Percentiles rank a stretch among this genome's conserved stretches.
These are phyloP conservation scores for Huntiella bhutanensis DNA, from an alignment of 2,329 filamentous ascomycete species.

Conservation along the genomic window DNA sequence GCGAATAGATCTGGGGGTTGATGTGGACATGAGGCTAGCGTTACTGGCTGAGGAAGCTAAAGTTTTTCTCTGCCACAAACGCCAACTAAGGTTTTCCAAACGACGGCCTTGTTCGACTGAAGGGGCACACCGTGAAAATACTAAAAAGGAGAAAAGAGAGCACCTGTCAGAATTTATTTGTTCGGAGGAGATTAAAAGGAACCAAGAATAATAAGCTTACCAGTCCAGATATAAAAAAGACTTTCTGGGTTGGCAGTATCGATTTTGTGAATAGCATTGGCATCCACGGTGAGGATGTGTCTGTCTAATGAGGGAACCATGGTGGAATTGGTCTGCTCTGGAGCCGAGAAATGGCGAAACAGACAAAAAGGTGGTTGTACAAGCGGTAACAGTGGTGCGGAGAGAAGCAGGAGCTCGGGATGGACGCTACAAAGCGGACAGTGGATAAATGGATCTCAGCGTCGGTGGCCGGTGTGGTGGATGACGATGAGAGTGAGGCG, in stretches of 20 bases:
- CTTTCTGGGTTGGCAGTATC: slow-evolving; percentile 86
- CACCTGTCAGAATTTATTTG: neutral
- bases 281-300: slow-evolving; percentile 79
- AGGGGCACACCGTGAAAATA: slow-evolving; percentile 86
- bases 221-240: slow-evolving; percentile 92
- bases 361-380: slow-evolving; percentile 1
- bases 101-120: slow-evolving; percentile 83
- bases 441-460: slow-evolving; percentile 1
- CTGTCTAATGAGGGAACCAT: slow-evolving; percentile 77
- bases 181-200: neutral
- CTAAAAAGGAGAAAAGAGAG: slow-evolving; percentile 23
- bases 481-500: slow-evolving; percentile 10
- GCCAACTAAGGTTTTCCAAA: slow-evolving; percentile 89
- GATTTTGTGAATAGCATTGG: slow-evolving; percentile 81
- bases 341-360: slow-evolving; percentile 17
- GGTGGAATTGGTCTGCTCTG: slow-evolving; percentile 20
- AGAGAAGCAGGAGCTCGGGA: neutral
- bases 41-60: slow-evolving; percentile 50
- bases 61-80: slow-evolving; percentile 84
- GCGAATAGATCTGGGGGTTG: slow-evolving; percentile 29
- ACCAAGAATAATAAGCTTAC: slow-evolving; percentile 35
- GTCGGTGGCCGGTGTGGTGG: neutral
- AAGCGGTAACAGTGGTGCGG: neutral
- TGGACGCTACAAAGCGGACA: neutral
- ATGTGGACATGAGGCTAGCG: slow-evolving; percentile 29